Percentiles rank a stretch among this genome's conserved stretches.
These are phyloP conservation scores for Parascedosporium putredinis DNA, from an alignment of 2,329 filamentous ascomycete genomes.

Conservation along the genomic window DNA sequence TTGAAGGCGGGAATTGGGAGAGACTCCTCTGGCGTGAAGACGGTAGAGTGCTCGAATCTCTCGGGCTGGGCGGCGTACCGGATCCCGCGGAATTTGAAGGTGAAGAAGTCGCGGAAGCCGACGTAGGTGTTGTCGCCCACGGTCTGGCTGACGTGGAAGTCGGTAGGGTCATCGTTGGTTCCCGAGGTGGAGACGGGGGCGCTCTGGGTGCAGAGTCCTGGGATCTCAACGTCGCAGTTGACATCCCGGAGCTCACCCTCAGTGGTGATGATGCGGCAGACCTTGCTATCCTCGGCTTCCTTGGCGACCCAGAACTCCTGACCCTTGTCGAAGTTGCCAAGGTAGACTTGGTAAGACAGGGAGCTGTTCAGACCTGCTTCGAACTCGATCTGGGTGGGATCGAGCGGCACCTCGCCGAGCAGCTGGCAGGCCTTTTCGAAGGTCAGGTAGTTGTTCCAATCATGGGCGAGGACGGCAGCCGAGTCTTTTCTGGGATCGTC, in stretches of 20 bases:
- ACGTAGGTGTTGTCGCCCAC: slow-evolving; percentile 15
- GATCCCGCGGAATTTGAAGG: slow-evolving; percentile 23
- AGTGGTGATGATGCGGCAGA: not conserved
- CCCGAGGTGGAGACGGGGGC: slow-evolving; percentile 17
- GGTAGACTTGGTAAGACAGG: slow-evolving; percentile 7
- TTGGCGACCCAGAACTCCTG: slow-evolving; percentile 8
- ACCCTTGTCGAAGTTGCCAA: not conserved
- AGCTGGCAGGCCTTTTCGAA: not conserved
- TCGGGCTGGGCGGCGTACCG: slow-evolving; percentile 17
- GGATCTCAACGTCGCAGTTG: slow-evolving; percentile 12
- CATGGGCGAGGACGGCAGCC: slow-evolving; percentile 7
- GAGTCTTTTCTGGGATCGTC: slow-evolving; percentile 4
- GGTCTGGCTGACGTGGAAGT: slow-evolving; percentile 17
- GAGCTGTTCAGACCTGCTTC: slow-evolving; percentile 6
- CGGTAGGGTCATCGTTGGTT: slow-evolving; percentile 13
- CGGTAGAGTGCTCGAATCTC: slow-evolving; percentile 19
- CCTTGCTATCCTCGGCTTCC: not conserved
- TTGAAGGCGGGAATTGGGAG: slow-evolving; percentile 15
- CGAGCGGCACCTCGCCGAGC: not conserved
- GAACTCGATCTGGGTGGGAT: not conserved
- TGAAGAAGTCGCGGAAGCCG: slow-evolving; percentile 22
- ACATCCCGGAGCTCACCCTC: not conserved
- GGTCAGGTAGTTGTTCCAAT: not conserved
- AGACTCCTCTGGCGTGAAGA: slow-evolving; percentile 12
- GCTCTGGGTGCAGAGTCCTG: slow-evolving; percentile 21